These are phyloP conservation scores for Lactarius sp. DNA, from an alignment of 768 basidiomycete species.

Conservation along the genomic window DNA sequence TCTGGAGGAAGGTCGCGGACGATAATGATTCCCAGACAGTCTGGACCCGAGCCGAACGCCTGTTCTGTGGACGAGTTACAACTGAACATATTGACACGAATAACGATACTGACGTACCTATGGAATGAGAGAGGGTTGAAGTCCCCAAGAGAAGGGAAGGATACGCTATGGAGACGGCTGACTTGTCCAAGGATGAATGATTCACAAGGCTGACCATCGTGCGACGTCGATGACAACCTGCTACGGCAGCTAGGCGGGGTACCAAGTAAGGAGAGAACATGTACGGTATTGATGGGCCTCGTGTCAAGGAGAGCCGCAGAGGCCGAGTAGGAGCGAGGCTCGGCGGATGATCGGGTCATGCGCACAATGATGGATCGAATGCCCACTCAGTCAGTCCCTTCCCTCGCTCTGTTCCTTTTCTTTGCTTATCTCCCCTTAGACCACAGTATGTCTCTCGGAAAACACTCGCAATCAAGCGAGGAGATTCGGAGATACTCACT, in stretches of 20 bases:
- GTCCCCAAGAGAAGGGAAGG: slow-evolving; percentile 50
- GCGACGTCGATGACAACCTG: slow-evolving; percentile 11
- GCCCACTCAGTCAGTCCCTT: slow-evolving; percentile 24
- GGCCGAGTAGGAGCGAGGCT: neutral
- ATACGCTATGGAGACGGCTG: slow-evolving; percentile 62
- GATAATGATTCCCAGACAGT: slow-evolving; percentile 76
- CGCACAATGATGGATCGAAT: slow-evolving; percentile 22
- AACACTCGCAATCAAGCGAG: slow-evolving; percentile 74
- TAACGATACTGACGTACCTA: slow-evolving; percentile 41
- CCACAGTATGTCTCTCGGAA: slow-evolving; percentile 42
- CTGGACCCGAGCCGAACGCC: slow-evolving; percentile 77
- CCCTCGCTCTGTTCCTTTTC: slow-evolving; percentile 42
- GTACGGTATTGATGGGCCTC: slow-evolving; percentile 8
- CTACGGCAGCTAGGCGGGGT: slow-evolving; percentile 8
- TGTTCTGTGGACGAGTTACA: slow-evolving; percentile 43
- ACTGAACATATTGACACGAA: neutral
- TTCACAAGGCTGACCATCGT: slow-evolving; percentile 11
- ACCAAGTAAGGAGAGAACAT: slow-evolving; percentile 12
- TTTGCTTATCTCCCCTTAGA: slow-evolving; percentile 44
- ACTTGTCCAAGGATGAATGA: slow-evolving; percentile 37
- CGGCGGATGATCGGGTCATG: neutral
- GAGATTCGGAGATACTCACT: slow-evolving; percentile 77
- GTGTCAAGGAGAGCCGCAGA: neutral
- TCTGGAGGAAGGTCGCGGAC: slow-evolving; percentile 71
- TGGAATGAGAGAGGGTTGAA: slow-evolving; percentile 48